Conservation (phyloP, 768 basidiomycete genomes). For the Kwoniella shandongensis region DNA sequence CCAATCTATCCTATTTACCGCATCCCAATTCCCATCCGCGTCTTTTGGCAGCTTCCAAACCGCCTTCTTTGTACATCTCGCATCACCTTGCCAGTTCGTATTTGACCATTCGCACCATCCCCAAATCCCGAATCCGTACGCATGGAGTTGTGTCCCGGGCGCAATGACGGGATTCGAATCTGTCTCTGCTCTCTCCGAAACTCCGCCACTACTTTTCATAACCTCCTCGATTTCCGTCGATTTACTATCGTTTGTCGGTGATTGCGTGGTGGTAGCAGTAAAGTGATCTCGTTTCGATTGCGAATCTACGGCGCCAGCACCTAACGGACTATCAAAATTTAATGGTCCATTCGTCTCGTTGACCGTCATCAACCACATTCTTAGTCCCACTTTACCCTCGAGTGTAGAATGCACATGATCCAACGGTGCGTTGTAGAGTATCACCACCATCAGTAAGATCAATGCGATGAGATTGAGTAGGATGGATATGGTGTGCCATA, state of each 20-base stretch:
- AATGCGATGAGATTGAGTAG: constrained; percentile 6
- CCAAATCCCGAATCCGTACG: constrained; percentile 24
- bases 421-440: constrained; percentile 17
- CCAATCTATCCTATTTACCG: constrained; percentile 8
- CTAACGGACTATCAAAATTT: no score
- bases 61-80: constrained; percentile 13
- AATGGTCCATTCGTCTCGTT: constrained; percentile 8
- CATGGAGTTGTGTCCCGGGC: no score
- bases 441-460: constrained; percentile 3
- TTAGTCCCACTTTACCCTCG: constrained; percentile 8
- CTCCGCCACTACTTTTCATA: no score
- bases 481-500: constrained; percentile 13
- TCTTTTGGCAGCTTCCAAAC: constrained; percentile 14
- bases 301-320: no score
- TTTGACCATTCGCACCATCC: constrained; percentile 26
- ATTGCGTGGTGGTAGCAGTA: no score
- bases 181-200: no score
- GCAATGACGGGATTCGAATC: no score
- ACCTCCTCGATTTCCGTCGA: no score
- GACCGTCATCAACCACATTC: constrained; percentile 14
- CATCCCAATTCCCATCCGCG: constrained; percentile 3
- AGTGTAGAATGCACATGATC: constrained; percentile 16
- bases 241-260: neutral
- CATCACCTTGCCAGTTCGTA: constrained; percentile 12
- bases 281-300: no score